Base-by-base conservation (phyloP, 2,329 filamentous ascomycete genomes). In the Fusarium paranaense region DNA sequence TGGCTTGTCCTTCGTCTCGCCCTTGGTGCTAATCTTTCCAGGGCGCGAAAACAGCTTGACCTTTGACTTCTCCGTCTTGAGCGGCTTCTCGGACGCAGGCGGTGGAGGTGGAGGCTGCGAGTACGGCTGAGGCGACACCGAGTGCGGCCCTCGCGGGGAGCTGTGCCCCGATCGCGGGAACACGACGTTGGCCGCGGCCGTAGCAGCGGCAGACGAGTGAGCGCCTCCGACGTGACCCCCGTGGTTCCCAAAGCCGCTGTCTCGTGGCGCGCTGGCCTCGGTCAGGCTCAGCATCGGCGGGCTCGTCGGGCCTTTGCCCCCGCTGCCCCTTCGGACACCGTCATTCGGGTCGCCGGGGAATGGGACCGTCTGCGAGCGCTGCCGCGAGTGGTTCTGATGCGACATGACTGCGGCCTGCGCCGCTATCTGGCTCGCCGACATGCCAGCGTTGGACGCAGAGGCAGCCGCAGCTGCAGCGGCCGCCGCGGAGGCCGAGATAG, bases 11-110 rank as follows among this genome's bases (percentile, higher is more conserved):
- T 90, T 92, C 8, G 86, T 75, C 11, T 94, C 92, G 38, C 90
- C 88, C 80, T 93, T 94, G 66, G 91, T 90, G 60, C 90, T 89
- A 76, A 95, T 93, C 83, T 92, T 95, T 78, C 93, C 92, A 1
- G 93, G 93, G 60, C 94, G 89, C 8, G 92, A 94, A 80, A 95
- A 95, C 32, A 96, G 86, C 85, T 96, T 96, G 81, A 94, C 93
- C 83, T 95, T 95, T 70, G 91, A 90, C 70, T 94, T 94, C 77
- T 94, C 92, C 32, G 89, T 86, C 76, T 90, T 89, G 35, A 81
- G 78, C 25, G 88, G 87, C 81, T 93, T 92, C 74, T 93, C 91
- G 3, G 86, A 83, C 54, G 80, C 83, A 13, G 81, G 82, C 27
- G 78, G 82, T 54, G 79, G 83, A 9, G 80, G 81, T 33, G 83